These are phyloP conservation scores for Cladorrhinum sp. DNA, from an alignment of 2,329 filamentous ascomycete genomes.

Conservation along the genomic window DNA sequence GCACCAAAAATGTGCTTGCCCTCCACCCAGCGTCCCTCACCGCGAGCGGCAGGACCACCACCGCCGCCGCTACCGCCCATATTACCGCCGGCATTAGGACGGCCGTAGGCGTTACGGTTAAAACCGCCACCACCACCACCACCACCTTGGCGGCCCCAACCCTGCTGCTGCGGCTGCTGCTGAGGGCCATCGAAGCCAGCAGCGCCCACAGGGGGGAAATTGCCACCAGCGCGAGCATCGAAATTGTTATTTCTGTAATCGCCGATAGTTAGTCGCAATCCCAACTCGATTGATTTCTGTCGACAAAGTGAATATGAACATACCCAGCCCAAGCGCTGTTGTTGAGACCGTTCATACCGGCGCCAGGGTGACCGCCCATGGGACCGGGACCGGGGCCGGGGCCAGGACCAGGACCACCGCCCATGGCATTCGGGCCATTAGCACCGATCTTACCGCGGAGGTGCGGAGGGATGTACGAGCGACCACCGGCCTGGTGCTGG, in stretches of 20 bases:
- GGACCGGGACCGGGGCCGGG: slow-evolving; percentile 22
- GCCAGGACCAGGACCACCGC: slow-evolving; percentile 25
- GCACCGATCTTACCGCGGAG: slow-evolving; percentile 60
- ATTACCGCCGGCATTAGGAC: slow-evolving; percentile 41
- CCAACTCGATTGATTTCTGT: not conserved
- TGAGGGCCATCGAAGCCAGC: slow-evolving; percentile 15
- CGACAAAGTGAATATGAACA: slow-evolving; percentile 31
- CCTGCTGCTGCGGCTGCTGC: slow-evolving; percentile 1
- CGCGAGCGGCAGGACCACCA: slow-evolving; percentile 70
- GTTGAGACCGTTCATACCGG: slow-evolving; percentile 50
- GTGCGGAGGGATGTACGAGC: slow-evolving; percentile 84
- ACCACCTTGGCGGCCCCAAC: slow-evolving; percentile 26
- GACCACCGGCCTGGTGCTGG: slow-evolving; percentile 38
- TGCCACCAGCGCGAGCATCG: slow-evolving; percentile 34
- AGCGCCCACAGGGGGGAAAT: slow-evolving; percentile 15
- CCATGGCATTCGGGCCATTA: slow-evolving; percentile 30
- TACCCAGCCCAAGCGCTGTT: slow-evolving; percentile 64
- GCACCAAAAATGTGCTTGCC: slow-evolving; percentile 94
- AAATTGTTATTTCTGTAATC: slow-evolving; percentile 45
- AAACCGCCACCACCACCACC: slow-evolving; percentile 38
- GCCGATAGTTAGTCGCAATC: slow-evolving; percentile 24
- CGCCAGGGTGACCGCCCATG: slow-evolving; percentile 13
- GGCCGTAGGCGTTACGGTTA: slow-evolving; percentile 62
- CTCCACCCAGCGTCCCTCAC: slow-evolving; percentile 93
- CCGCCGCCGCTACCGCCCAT: slow-evolving; percentile 51